These are phyloP conservation scores for Ceriops tagal DNA, from an alignment of 345 rosid genomes.

Conservation along the genomic window DNA sequence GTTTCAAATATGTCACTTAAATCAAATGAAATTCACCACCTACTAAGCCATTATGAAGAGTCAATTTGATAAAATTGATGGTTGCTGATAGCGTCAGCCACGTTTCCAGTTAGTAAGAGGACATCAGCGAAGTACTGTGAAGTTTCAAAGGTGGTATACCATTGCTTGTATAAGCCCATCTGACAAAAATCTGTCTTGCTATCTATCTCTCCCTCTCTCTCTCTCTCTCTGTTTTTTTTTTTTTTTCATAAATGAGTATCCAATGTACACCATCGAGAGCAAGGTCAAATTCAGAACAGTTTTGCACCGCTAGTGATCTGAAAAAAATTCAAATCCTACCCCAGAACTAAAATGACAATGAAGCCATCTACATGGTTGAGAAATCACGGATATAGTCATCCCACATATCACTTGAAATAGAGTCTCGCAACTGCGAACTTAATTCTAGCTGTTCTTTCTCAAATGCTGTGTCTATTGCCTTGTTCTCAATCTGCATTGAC, in stretches of 20 bases:
- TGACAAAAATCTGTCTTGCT: too few relatives aligned
- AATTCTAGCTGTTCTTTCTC: conserved; percentile 40
- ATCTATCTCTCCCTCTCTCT: too few relatives aligned
- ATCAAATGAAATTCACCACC: too few relatives aligned
- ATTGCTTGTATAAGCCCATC: too few relatives aligned
- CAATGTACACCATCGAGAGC: conserved; percentile 29
- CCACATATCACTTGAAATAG: conserved; percentile 66
- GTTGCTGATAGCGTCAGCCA: too few relatives aligned
- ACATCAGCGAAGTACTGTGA: too few relatives aligned
- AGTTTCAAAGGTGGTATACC: too few relatives aligned
- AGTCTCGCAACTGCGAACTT: conserved; percentile 58
- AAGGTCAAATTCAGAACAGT: conserved; percentile 18
- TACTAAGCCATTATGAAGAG: too few relatives aligned
- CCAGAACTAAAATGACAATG: conserved; percentile 20
- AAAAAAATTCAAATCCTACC: conserved; percentile 21
- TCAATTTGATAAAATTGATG: too few relatives aligned
- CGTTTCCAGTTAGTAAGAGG: too few relatives aligned
- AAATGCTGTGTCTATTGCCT: conserved; percentile 33
- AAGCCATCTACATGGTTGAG: conserved; percentile 38
- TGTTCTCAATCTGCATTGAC: conserved; percentile 31
- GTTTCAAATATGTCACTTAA: too few relatives aligned
- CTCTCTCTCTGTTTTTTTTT: too few relatives aligned
- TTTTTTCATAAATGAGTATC: conserved; percentile 22
- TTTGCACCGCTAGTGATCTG: conserved; percentile 15
- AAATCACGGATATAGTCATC: conserved; percentile 50